Conservation (phyloP, 441 rosid genomes). For the Erysimum cheiri region DNA sequence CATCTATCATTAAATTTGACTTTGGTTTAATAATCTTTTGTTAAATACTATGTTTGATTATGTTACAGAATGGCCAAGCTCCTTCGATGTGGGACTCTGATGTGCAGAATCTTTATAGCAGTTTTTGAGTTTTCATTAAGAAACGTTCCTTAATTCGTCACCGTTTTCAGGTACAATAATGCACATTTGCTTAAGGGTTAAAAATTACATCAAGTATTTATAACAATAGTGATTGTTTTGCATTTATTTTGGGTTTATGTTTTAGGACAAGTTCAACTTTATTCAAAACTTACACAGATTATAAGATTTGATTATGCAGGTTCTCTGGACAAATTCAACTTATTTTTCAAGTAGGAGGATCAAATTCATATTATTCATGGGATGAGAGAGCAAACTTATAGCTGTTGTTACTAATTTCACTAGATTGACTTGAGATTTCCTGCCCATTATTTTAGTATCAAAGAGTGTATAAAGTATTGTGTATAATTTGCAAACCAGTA, state of each 20-base stretch:
- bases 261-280: background rate
- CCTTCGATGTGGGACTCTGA: slow-evolving; percentile 71
- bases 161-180: slow-evolving; percentile 22
- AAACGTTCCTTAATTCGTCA: slow-evolving; percentile 18
- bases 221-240: background rate
- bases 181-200: background rate
- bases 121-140: slow-evolving; percentile 62
- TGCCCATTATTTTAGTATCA: slow-evolving; percentile 19
- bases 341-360: slow-evolving; percentile 33
- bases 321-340: slow-evolving; percentile 4
- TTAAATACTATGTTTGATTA: background rate
- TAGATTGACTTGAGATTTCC: background rate
- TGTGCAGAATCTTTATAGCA: slow-evolving; percentile 64
- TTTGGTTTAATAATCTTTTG: background rate
- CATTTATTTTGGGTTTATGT: background rate
- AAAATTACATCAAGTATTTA: background rate
- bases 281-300: slow-evolving; percentile 4
- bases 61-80: slow-evolving; percentile 73
- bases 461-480: slow-evolving; percentile 25
- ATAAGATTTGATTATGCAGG: slow-evolving; percentile 30
- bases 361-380: slow-evolving; percentile 28
- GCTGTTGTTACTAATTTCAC: slow-evolving; percentile 26
- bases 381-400: slow-evolving; percentile 12
- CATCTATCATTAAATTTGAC: background rate
- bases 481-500: slow-evolving; percentile 29